A percentile compares a stretch with the other conserved stretches of the same genome.
phyloP scores from a whole-genome alignment of 2,329 filamentous ascomycete genomes.

The Clonostachys byssicola region DNA sequence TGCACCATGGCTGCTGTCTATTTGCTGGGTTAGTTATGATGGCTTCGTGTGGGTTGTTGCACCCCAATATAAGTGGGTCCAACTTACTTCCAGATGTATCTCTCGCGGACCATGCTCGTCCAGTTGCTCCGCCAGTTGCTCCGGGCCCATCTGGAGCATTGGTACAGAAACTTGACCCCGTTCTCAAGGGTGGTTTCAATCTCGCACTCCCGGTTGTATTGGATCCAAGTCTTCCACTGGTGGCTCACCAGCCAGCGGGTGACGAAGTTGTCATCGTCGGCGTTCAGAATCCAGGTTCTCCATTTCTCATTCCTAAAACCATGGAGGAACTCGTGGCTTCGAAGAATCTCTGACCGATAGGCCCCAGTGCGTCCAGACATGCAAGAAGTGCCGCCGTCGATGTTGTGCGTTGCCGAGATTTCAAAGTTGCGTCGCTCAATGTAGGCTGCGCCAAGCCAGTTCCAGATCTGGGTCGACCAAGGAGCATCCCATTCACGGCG shows the following conservation, averaged over 20 bases:
- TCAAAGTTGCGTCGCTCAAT: constrained; percentile 95
- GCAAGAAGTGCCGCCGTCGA: constrained; percentile 94
- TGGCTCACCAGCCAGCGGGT: constrained; percentile 93
- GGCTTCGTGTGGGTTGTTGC: background rate
- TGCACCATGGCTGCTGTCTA: constrained; percentile 89
- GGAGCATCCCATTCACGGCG: constrained; percentile 62
- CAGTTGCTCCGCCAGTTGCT: constrained; percentile 98
- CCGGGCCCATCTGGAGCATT: constrained; percentile 91
- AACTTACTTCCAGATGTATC: constrained; percentile 83
- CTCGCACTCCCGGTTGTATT: constrained; percentile 87
- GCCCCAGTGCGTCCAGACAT: constrained; percentile 92
- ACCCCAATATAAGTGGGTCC: constrained; percentile 3
- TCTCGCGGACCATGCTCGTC: constrained; percentile 81
- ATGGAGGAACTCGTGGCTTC: constrained; percentile 79
- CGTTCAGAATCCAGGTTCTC: constrained; percentile 85
- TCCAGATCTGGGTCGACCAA: constrained; percentile 65
- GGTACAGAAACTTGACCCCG: constrained; percentile 82
- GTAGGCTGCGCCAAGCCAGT: constrained; percentile 88
- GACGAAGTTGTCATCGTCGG: constrained; percentile 97
- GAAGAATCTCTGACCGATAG: constrained; percentile 83
- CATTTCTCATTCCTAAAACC: constrained; percentile 91
- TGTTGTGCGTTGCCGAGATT: constrained; percentile 90
- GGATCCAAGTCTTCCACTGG: constrained; percentile 90
- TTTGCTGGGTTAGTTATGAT: constrained; percentile 6
- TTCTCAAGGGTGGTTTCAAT: constrained; percentile 92